Percentiles rank a stretch among this genome's conserved stretches.
These are phyloP conservation scores for Solanum verrucosum DNA, from an alignment of 257 asterid species.

Conservation along the genomic window DNA sequence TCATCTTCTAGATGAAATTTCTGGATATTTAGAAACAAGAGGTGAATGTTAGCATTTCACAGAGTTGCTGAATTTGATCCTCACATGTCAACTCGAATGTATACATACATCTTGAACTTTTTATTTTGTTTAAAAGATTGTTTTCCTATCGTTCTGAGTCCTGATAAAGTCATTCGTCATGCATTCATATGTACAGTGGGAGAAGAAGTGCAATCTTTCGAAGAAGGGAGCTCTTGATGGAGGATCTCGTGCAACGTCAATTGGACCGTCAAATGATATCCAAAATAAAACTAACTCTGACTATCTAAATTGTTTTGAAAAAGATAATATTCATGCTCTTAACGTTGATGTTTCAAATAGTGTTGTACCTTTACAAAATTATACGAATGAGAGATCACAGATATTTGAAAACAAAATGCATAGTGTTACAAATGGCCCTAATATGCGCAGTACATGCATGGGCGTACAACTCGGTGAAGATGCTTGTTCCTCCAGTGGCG, in stretches of 20 bases:
- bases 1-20: not conserved
- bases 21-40: not conserved
- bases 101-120: not conserved
- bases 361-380: slow-evolving; percentile 76
- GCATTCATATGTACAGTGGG: slow-evolving; percentile 56
- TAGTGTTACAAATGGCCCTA: slow-evolving; percentile 19
- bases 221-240: slow-evolving; percentile 43
- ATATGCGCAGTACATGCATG: slow-evolving; percentile 9
- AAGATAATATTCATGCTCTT: slow-evolving; percentile 32
- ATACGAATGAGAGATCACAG: slow-evolving; percentile 68
- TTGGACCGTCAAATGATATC: slow-evolving; percentile 65
- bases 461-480: not conserved
- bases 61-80: not conserved
- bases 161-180: not conserved
- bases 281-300: slow-evolving; percentile 68
- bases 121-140: not conserved
- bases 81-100: not conserved
- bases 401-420: slow-evolving; percentile 28
- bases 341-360: slow-evolving; percentile 27
- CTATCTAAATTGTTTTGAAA: slow-evolving; percentile 43
- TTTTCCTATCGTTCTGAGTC: not conserved
- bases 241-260: slow-evolving; percentile 25
- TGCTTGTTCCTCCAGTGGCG: not conserved
- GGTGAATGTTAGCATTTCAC: not conserved
- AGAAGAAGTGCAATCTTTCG: slow-evolving; percentile 55